A percentile compares a stretch with the other conserved stretches of the same genome.
phyloP scores from a whole-genome alignment of 768 basidiomycete species.

The Pholiota microspora region DNA sequence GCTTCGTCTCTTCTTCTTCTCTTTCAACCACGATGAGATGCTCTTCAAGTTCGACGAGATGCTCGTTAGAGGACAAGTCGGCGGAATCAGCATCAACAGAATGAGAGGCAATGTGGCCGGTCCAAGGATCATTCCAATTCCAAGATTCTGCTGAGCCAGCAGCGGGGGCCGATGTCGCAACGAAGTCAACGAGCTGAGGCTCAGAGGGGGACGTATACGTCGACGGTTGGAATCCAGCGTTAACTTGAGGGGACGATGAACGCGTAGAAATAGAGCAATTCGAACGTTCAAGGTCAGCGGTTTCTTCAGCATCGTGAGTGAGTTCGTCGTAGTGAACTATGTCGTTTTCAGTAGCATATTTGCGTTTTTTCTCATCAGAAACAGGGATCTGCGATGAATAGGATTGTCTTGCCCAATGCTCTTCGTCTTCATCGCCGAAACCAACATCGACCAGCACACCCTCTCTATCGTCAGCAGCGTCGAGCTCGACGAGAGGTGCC shows the following conservation, averaged over 20 bases:
- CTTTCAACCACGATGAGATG: neutral
- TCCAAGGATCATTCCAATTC: slow-evolving; percentile 15
- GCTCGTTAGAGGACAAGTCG: neutral
- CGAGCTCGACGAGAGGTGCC: neutral
- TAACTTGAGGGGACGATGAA: too few relatives aligned
- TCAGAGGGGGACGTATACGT: too few relatives aligned
- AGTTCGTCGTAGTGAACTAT: neutral
- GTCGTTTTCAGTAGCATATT: neutral
- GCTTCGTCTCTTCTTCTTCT: neutral
- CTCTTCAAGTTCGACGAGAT: neutral
- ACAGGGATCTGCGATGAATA: neutral
- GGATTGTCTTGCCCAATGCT: neutral
- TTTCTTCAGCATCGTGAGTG: neutral
- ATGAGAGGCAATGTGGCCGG: neutral
- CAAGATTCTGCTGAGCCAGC: neutral
- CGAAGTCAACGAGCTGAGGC: too few relatives aligned
- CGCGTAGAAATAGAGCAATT: too few relatives aligned
- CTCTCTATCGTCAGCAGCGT: neutral
- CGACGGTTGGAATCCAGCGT: too few relatives aligned
- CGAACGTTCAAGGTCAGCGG: neutral
- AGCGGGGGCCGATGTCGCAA: too few relatives aligned
- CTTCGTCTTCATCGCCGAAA: neutral
- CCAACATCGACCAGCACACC: neutral
- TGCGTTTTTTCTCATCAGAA: neutral
- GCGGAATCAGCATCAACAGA: neutral